Percentiles rank a stretch among this genome's conserved stretches.
phyloP scores from a whole-genome alignment of 805 yeast species.

The Kodamaea kakaduensis region DNA sequence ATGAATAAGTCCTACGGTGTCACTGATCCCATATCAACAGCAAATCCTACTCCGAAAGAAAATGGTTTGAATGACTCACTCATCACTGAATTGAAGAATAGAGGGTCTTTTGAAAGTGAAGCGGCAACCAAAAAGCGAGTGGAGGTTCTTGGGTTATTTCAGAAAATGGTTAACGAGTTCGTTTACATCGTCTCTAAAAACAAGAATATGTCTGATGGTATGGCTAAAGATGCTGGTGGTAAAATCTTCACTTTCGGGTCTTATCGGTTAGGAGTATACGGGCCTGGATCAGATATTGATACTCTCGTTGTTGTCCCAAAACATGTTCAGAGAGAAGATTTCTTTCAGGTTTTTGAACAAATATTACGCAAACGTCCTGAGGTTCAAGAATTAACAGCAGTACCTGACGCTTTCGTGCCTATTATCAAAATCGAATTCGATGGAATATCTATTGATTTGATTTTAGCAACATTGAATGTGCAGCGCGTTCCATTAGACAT shows the following conservation, averaged over 20 bases:
- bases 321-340: slow-evolving; percentile 87
- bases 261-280: slow-evolving; percentile 91
- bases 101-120: slow-evolving; percentile 88
- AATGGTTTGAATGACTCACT: slow-evolving; percentile 68
- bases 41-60: slow-evolving; percentile 78
- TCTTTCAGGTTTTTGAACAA: slow-evolving; percentile 74
- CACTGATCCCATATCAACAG: slow-evolving; percentile 52
- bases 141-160: slow-evolving; percentile 66
- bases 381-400: slow-evolving; percentile 85
- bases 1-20: slow-evolving; percentile 67
- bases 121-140: slow-evolving; percentile 77
- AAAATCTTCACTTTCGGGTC: slow-evolving; percentile 96
- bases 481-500: slow-evolving; percentile 77
- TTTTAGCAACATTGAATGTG: slow-evolving; percentile 77
- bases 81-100: slow-evolving; percentile 71
- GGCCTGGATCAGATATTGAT: slow-evolving; percentile 98
- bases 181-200: slow-evolving; percentile 75
- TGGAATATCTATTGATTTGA: slow-evolving; percentile 91
- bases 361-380: slow-evolving; percentile 72
- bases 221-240: slow-evolving; percentile 97
- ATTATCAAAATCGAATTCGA: slow-evolving; percentile 83
- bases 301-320: slow-evolving; percentile 95
- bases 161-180: slow-evolving; percentile 71
- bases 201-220: slow-evolving; percentile 93
- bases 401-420: slow-evolving; percentile 98